Evolutionary conservation across 768 basidiomycete species (phyloP).

Genomic region (Phaeotremella skinneri): DNA sequence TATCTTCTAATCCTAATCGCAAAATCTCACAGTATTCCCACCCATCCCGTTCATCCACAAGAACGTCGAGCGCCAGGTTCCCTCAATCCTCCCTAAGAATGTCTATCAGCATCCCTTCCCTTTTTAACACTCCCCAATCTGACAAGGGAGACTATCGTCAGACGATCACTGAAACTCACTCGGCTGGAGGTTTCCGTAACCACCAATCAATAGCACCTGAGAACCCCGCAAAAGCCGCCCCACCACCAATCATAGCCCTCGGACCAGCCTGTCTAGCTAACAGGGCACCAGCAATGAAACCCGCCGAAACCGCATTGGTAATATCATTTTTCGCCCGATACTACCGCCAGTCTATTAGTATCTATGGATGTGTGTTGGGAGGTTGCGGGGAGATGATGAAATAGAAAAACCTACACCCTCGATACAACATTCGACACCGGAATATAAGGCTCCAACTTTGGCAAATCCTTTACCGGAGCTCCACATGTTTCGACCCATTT

Average conservation of each 20-base stretch:
- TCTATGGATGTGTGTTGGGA: not conserved
- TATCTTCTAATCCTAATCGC: too few relatives aligned
- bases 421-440: constrained; percentile 92
- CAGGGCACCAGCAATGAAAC: constrained; percentile 82
- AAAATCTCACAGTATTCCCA: too few relatives aligned
- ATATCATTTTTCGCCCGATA: constrained; percentile 97
- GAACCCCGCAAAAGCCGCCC: constrained; percentile 87
- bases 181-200: constrained; percentile 44
- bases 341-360: constrained; percentile 1
- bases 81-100: too few relatives aligned
- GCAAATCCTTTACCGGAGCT: constrained; percentile 84
- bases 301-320: constrained; percentile 80
- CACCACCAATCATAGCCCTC: constrained; percentile 81
- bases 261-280: constrained; percentile 85
- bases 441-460: constrained; percentile 88
- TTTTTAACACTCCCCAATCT: too few relatives aligned
- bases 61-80: too few relatives aligned
- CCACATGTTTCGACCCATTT: constrained; percentile 94
- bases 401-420: constrained; percentile 70
- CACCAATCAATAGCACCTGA: constrained; percentile 83
- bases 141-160: too few relatives aligned
- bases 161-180: constrained; percentile 48
- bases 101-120: too few relatives aligned
- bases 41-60: too few relatives aligned
- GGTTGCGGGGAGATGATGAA: not conserved